Evolutionary conservation across 768 basidiomycete species (phyloP).

Genomic region (Lanmaoa rubissima): DNA sequence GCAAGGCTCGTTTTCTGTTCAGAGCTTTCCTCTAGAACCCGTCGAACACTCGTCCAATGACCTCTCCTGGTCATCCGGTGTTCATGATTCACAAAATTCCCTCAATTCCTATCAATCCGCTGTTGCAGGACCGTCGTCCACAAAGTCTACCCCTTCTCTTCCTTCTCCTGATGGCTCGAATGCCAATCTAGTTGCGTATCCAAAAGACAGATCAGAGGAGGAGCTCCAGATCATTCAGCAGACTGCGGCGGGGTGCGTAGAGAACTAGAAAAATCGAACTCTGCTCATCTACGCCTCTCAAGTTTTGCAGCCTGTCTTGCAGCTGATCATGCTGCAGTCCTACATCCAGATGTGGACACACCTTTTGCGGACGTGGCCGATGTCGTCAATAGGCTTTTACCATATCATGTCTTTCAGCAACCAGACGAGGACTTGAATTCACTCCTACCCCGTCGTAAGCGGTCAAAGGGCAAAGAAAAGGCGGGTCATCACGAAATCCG

Average conservation of each 20-base stretch:
- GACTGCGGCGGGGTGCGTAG: slow-evolving; percentile 51
- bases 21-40: slow-evolving; percentile 26
- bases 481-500: slow-evolving; percentile 44
- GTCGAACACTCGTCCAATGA: slow-evolving; percentile 4
- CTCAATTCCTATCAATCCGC: slow-evolving; percentile 4
- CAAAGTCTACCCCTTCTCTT: slow-evolving; percentile 6
- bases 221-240: slow-evolving; percentile 48
- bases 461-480: slow-evolving; percentile 64
- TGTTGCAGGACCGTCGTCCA: slow-evolving; percentile 29
- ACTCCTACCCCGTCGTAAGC: slow-evolving; percentile 16
- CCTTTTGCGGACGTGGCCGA: slow-evolving; percentile 65
- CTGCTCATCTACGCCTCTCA: slow-evolving; percentile 19
- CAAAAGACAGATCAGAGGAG: slow-evolving; percentile 45
- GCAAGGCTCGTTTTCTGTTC: slow-evolving; percentile 29
- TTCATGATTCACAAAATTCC: slow-evolving; percentile 5
- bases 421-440: slow-evolving; percentile 60
- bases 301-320: slow-evolving; percentile 58
- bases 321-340: slow-evolving; percentile 58
- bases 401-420: slow-evolving; percentile 79
- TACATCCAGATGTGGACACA: slow-evolving; percentile 66
- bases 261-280: neutral
- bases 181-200: slow-evolving; percentile 16
- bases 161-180: slow-evolving; percentile 27
- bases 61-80: slow-evolving; percentile 2
- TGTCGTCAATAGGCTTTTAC: slow-evolving; percentile 67